Base-by-base conservation (phyloP, 352 stramenopile genomes). In the Phytophthora hibernalis region DNA sequence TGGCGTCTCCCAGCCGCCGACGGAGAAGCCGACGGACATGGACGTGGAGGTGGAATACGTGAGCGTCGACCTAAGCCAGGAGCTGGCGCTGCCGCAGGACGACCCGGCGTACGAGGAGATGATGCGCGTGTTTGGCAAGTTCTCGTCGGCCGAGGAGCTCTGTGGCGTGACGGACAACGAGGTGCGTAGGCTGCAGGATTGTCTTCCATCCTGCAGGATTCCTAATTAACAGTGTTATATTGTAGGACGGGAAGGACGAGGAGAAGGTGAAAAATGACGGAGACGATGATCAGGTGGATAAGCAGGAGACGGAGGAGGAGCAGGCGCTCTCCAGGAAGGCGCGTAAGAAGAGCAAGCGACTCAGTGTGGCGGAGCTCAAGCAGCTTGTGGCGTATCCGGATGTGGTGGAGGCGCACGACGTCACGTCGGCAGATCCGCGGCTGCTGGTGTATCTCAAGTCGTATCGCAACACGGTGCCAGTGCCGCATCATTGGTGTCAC, bases 341-440 rank as follows among this genome's bases (percentile, higher is more conserved):
- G 71, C 82, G 93, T 54, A 98, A 98, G 71, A 91, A 98, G 73
- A 82, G 97, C 60, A 92, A 92, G 44, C 89, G 97, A 2, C 83
- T 99, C 5, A 96, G 91, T 24, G 93, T 99, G 6, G 96, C 98
- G 0, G 89, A 98, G 76, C 83, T 99, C 11, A 99, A 99, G 80
- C 91, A 98, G 70, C 74, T 98, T n/a, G 93, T 98, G 8, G 59
- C 74, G 31, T 89, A 90, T 65, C 92, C 96, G 0, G 96, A 99
- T 68, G 87, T 99, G 12, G 97, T 99, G 5, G 97, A 99, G 74
- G 84, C 85, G 2, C 96, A 99, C 76, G 98, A 99, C 77, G 88
- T 99, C 35, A 99, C 97, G 28, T 95, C 97, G 5, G 78, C 88
- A 3, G 97, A 99, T 77, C 97, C 97, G 20, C 82, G 93, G 10